phyloP scores from a whole-genome alignment of 1,284 basidiomycete genomes.

The Coniferiporia sulphurascens region DNA sequence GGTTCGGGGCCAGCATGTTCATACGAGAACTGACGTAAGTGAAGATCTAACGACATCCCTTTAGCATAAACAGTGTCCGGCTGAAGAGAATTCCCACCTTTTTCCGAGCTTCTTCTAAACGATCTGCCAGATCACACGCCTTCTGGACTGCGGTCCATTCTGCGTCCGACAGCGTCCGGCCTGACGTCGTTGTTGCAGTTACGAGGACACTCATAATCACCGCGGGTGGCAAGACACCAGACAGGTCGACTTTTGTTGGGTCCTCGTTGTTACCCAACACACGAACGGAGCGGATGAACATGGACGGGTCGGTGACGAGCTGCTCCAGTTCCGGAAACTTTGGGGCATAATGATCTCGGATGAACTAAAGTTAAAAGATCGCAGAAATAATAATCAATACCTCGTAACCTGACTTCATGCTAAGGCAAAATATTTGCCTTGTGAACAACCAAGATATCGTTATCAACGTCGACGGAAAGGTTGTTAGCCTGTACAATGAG shows the following conservation, averaged over 20 bases:
- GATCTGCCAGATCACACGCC: constrained; percentile 85
- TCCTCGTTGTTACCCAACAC: constrained; percentile 87
- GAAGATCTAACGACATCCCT: constrained; percentile 64
- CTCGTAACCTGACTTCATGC: constrained; percentile 38
- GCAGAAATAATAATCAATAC: constrained; percentile 27
- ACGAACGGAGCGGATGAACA: constrained; percentile 90
- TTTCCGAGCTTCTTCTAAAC: constrained; percentile 84
- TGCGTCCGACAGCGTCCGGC: constrained; percentile 62
- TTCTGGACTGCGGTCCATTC: constrained; percentile 81
- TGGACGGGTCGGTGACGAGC: constrained; percentile 85
- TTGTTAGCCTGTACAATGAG: constrained; percentile 98
- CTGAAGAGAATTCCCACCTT: constrained; percentile 44
- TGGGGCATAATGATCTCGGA: constrained; percentile 94
- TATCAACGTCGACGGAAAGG: constrained; percentile 96
- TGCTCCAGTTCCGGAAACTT: constrained; percentile 98
- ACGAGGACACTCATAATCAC: constrained; percentile 96
- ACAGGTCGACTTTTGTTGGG: constrained; percentile 77
- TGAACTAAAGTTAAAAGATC: constrained; percentile 58
- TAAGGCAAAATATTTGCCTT: constrained; percentile 52
- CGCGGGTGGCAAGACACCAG: constrained; percentile 82
- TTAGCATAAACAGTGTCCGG: background rate
- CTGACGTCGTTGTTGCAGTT: constrained; percentile 88
- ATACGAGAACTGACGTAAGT: constrained; percentile 99
- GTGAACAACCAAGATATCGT: constrained; percentile 95
- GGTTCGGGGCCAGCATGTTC: constrained; percentile 96